Conservation (phyloP, 2,329 filamentous ascomycete genomes). For the Phaeosphaeria sp. region DNA sequence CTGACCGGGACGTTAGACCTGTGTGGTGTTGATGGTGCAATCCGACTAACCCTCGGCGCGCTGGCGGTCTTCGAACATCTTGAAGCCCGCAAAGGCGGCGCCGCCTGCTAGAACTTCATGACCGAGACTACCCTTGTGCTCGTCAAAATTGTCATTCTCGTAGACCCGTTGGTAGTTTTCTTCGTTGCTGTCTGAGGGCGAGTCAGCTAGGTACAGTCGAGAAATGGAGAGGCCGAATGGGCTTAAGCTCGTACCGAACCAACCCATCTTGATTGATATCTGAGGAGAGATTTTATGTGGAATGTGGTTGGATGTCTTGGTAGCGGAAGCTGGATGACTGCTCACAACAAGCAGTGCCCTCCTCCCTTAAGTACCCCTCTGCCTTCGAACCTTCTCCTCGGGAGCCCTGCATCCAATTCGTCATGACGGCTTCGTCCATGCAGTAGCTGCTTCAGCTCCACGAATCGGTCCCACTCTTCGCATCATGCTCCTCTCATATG, state of each 20-base stretch:
- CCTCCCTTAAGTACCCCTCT: slow-evolving; percentile 21
- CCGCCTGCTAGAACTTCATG: slow-evolving; percentile 80
- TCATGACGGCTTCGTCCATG: slow-evolving; percentile 11
- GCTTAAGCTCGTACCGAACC: slow-evolving; percentile 47
- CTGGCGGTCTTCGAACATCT: slow-evolving; percentile 78
- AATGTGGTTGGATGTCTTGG: no score
- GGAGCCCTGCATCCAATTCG: slow-evolving; percentile 10
- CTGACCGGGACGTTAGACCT: slow-evolving; percentile 46
- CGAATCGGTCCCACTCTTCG: slow-evolving; percentile 13
- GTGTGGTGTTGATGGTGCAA: background rate
- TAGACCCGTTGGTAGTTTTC: slow-evolving; percentile 64
- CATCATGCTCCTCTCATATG: slow-evolving; percentile 31
- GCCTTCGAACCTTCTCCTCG: slow-evolving; percentile 1
- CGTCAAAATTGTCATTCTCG: slow-evolving; percentile 51
- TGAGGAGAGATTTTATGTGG: no score
- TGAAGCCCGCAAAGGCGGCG: slow-evolving; percentile 80
- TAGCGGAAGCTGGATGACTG: no score
- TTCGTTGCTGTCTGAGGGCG: slow-evolving; percentile 57
- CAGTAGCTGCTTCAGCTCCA: slow-evolving; percentile 4
- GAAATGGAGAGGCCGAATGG: background rate
- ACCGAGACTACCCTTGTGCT: slow-evolving; percentile 68
- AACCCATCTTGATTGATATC: slow-evolving; percentile 52
- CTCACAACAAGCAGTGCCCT: no score
- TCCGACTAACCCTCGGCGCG: slow-evolving; percentile 66
- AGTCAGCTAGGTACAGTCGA: slow-evolving; percentile 2